Percentiles rank a stretch among this genome's conserved stretches.
Evolutionary conservation across 495 filamentous ascomycete species (phyloP).

Genomic region (Neurospora cerealis): DNA sequence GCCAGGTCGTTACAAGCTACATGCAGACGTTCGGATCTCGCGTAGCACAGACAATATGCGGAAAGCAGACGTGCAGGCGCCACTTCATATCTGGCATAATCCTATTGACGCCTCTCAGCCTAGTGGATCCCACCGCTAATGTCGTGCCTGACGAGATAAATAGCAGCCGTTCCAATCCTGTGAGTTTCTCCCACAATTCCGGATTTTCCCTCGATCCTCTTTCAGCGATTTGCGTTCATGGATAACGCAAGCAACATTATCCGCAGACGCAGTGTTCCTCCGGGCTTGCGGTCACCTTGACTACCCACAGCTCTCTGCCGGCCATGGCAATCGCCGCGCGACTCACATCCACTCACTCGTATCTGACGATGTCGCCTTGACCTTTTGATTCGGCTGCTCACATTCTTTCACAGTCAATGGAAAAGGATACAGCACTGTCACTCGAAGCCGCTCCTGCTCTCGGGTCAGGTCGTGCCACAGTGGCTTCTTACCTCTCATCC

Average conservation of each 20-base stretch:
- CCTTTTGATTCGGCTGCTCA: neutral
- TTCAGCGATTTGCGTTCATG: neutral
- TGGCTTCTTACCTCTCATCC: neutral
- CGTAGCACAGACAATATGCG: neutral
- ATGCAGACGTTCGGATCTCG: neutral
- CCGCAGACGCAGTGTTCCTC: neutral
- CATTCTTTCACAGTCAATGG: neutral
- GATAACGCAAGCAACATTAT: neutral
- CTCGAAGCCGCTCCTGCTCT: neutral
- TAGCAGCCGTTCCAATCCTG: neutral
- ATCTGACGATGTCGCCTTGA: neutral
- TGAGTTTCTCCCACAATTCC: neutral
- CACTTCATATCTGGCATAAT: neutral
- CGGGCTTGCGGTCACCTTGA: neutral
- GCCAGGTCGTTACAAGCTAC: neutral
- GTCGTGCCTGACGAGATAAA: neutral
- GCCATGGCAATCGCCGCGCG: neutral
- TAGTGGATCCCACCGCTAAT: neutral
- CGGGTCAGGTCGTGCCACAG: neutral
- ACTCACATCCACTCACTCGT: neutral
- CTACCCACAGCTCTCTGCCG: neutral
- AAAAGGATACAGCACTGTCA: neutral
- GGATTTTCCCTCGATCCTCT: neutral
- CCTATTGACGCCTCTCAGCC: neutral
- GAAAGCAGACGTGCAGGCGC: neutral